A percentile compares a stretch with the other conserved stretches of the same genome.
phyloP scores from a whole-genome alignment of 768 basidiomycete genomes.

The Boletus subcaerulescens region DNA sequence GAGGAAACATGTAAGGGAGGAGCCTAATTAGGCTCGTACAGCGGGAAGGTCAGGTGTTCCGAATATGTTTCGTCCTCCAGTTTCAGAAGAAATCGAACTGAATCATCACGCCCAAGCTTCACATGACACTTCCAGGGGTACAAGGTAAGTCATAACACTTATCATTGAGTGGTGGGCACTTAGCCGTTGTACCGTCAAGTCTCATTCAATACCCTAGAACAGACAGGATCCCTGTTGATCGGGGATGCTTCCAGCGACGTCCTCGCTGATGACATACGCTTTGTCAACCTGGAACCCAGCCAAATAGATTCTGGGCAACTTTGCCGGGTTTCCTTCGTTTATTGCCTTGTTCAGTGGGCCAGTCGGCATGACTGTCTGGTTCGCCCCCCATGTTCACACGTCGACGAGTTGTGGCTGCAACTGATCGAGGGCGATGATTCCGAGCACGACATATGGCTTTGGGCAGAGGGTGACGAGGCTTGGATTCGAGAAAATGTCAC shows the following conservation, averaged over 20 bases:
- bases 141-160: background rate
- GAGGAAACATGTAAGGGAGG: no score
- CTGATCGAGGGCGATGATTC: background rate
- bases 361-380: background rate
- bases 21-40: no score
- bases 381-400: background rate
- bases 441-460: constrained; percentile 1
- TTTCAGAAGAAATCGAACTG: no score
- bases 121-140: background rate
- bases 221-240: background rate
- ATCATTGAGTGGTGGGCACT: background rate
- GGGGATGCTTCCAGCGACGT: background rate
- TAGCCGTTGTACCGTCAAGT: background rate
- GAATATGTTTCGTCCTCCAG: no score
- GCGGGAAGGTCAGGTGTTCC: no score
- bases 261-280: background rate
- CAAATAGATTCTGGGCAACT: background rate
- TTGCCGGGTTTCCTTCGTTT: background rate
- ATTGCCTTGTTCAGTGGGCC: background rate
- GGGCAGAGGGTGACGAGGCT: background rate
- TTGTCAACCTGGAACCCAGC: background rate
- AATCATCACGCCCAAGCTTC: background rate
- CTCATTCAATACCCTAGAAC: background rate
- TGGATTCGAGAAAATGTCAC: background rate
- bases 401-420: background rate